Evolutionary conservation across 2,329 filamentous ascomycete genomes (phyloP), one percentile per base, ranked within the genome.

Genomic region (Bimuria novae-zelandiae): DNA sequence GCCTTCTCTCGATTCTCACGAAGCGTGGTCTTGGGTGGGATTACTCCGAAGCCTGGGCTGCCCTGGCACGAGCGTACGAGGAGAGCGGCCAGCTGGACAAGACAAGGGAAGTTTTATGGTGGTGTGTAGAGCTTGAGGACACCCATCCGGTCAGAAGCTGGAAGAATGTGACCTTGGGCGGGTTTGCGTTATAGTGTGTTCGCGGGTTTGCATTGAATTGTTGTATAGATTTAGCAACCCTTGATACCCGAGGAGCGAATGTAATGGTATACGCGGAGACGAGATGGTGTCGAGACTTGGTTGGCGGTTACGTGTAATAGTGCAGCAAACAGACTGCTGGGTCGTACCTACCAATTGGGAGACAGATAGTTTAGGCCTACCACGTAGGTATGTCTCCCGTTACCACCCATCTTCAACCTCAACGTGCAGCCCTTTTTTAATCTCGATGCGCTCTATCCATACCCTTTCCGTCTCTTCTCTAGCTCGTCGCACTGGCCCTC

Each of bases 81-180:
- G 85, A 92, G 69, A 89, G 90, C 52, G 89, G 89, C 0, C 90
- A 96, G 76, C 75, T 85, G 1, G 89, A 94, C 32, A 96, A 93
- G 78, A 89, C 94, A 12, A 95, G 92, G 76, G 89, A 94, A 63
- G 91, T 92, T 40, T 81, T 97, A 6, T 97, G 94, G 94, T 97
- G 93, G 92, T 96, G 92, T 64, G 89, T 99, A 11, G 92, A 97
- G 75, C 80, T 99, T 25, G 94, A 97, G 71, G 93, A 99, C 70
- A 86, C 85, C 7, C 85, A 84, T 59, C 90, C 88, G 0, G 83
- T 96, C 42, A 84, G 94, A 52, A 82, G 84, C 53, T 97, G 93
- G 94, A 82, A 80, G 25, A 86, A 83, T 60, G 81, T 91, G 23
- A 86, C 63, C 1, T 43, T 64, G 12, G 70, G 70, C 17, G 67